Evolutionary conservation across 2,329 filamentous ascomycete genomes (phyloP), one percentile per base, ranked within the genome.

Genomic region (Neonectria sp.): DNA sequence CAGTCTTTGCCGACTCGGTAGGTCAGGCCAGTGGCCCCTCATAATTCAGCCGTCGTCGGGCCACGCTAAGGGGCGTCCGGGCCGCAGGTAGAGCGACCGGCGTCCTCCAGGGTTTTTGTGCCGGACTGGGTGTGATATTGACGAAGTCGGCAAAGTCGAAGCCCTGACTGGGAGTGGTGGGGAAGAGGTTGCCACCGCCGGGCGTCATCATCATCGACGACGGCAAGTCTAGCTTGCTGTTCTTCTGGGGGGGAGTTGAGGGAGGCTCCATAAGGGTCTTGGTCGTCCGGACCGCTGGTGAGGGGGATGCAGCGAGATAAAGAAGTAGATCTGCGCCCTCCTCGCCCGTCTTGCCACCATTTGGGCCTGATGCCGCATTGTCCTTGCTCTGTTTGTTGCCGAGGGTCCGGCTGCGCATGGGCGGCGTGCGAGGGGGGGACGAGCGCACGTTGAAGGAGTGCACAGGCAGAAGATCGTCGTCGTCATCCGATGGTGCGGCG

Each of bases 121-220:
- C 96, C 24, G 96, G 96, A 77, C 94, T 97, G 0, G 96, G 96
- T 7, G 96, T 97, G 79, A 98, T 95, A 82, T 98, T 98, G 78
- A 98, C 92, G 82, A 97, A 99, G 79, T 99, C 96, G 59, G 95
- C 90, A 82, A 98, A 97, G 83, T 98, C 97, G 81, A 98, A 97
- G 55, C 81, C 83, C 77, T 95, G 93, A 17, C 92, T 92, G 0
- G 95, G 95, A 1, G 95, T 98, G 70, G 89, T 91, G 58, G 92
- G 90, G 75, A 91, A 89, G 53, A 92, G 81, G 75, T 90, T 92
- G 68, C 89, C 88, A 46, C 91, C 92, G 60, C 91, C 90, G 2
- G 93, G 93, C 12, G 94, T 96, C n/a, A 90, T 92, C 93, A 96
- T 95, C 89, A 95, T 94, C 29, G 91, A 97, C 63, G 90, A 97